Percentiles rank a stretch among this genome's conserved stretches.
Conservation (phyloP, 805 yeast genomes). For the Saturnispora bothae region DNA sequence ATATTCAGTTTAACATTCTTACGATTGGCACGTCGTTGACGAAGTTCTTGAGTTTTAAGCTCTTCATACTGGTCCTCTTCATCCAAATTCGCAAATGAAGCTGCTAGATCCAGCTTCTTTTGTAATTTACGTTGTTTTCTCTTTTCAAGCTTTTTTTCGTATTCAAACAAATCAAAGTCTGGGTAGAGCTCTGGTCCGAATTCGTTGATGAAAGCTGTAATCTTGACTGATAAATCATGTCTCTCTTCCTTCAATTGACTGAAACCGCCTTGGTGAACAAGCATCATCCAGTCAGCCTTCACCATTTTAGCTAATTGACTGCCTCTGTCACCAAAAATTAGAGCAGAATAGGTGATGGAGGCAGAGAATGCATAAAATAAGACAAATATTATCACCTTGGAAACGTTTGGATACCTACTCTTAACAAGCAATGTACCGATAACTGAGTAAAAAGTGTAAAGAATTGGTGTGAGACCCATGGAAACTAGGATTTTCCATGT, state of each 20-base stretch:
- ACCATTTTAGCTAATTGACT: slow-evolving; percentile 78
- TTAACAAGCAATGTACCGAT: slow-evolving; percentile 36
- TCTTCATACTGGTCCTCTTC: slow-evolving; percentile 42
- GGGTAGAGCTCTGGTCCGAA: slow-evolving; percentile 82
- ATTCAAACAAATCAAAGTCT: slow-evolving; percentile 56
- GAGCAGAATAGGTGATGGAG: slow-evolving; percentile 76
- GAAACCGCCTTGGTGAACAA: slow-evolving; percentile 48
- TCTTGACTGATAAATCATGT: slow-evolving; percentile 51
- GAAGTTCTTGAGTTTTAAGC: slow-evolving; percentile 35
- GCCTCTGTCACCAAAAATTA: slow-evolving; percentile 87
- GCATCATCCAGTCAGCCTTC: slow-evolving; percentile 64
- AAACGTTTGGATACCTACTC: slow-evolving; percentile 16
- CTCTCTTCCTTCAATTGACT: slow-evolving; percentile 52
- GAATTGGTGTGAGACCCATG: slow-evolving; percentile 78
- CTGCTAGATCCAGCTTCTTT: slow-evolving; percentile 16
- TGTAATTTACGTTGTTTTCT: slow-evolving; percentile 22
- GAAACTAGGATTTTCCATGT: slow-evolving; percentile 93
- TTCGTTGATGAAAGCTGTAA: slow-evolving; percentile 69
- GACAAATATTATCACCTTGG: slow-evolving; percentile 24
- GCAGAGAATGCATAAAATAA: slow-evolving; percentile 57
- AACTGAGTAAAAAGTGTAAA: slow-evolving; percentile 72
- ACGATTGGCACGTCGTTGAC: slow-evolving; percentile 31
- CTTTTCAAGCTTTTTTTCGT: slow-evolving; percentile 30
- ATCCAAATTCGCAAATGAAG: slow-evolving; percentile 12
- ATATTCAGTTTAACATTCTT: slow-evolving; percentile 26